A percentile compares a stretch with the other conserved stretches of the same genome.
Evolutionary conservation across 2,329 filamentous ascomycete species (phyloP).

Genomic region (Paraphoma sp.): DNA sequence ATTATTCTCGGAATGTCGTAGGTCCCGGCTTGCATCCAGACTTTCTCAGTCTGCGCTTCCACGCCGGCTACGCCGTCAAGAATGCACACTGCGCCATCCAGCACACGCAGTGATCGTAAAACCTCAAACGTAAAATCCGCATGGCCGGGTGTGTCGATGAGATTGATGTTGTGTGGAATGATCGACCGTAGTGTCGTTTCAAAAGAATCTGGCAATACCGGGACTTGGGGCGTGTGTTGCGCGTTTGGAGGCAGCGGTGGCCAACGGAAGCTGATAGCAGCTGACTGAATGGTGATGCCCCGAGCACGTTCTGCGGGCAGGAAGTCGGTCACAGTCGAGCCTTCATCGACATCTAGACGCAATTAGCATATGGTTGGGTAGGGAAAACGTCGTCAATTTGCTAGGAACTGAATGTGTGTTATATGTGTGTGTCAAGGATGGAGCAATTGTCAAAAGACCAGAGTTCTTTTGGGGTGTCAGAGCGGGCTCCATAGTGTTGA

Average conservation of each 20-base stretch:
- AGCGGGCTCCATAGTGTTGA: too few species aligned
- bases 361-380: neutral
- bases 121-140: constrained; percentile 98
- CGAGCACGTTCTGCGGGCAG: constrained; percentile 88
- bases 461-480: too few species aligned
- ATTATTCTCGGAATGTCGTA: constrained; percentile 84
- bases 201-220: constrained; percentile 38
- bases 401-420: too few species aligned
- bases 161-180: constrained; percentile 58
- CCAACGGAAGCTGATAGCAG: constrained; percentile 95
- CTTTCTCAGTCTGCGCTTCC: constrained; percentile 95
- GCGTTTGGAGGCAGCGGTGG: constrained; percentile 63
- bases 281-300: constrained; percentile 97
- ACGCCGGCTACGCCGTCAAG: constrained; percentile 92
- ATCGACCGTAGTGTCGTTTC: constrained; percentile 55
- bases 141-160: constrained; percentile 93
- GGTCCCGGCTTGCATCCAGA: constrained; percentile 88
- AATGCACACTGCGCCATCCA: constrained; percentile 92
- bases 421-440: too few species aligned
- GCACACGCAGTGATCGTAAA: constrained; percentile 82
- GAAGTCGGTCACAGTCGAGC: constrained; percentile 97
- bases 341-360: constrained; percentile 81
- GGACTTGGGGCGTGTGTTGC: constrained; percentile 23
- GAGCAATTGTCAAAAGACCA: too few species aligned
- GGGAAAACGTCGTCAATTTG: too few species aligned